Evolutionary conservation across 345 rosid genomes (phyloP).

Genomic region (Aquilaria yunnanensis): DNA sequence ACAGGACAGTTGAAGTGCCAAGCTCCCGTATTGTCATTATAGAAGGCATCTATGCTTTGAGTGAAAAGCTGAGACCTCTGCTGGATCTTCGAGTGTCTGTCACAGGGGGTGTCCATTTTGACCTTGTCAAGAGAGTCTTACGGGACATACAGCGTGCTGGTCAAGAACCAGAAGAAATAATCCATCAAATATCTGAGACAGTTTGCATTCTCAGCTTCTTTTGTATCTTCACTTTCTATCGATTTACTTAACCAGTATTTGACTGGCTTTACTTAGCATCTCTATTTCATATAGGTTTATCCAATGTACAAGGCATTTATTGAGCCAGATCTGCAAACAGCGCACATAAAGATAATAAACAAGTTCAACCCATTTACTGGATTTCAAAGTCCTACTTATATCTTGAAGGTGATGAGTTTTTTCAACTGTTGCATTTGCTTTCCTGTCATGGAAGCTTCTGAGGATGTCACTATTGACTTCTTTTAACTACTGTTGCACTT

Average conservation of each 20-base stretch:
- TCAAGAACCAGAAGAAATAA: conserved; percentile 96
- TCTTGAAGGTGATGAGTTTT: conserved; percentile 64
- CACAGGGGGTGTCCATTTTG: conserved; percentile 98
- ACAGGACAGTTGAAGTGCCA: conserved; percentile 85
- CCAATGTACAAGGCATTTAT: conserved; percentile 99
- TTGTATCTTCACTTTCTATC: neutral
- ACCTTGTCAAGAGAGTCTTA: conserved; percentile 94
- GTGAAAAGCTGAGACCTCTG: conserved; percentile 78
- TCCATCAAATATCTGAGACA: conserved; percentile 98
- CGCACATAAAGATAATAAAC: conserved; percentile 85
- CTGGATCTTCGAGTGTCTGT: conserved; percentile 90
- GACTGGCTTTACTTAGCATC: neutral
- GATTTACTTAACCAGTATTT: too few species aligned
- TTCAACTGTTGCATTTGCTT: conserved; percentile 2
- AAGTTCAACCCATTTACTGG: conserved; percentile 96
- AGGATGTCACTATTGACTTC: neutral
- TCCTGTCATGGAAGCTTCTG: neutral
- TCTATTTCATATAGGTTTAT: conserved; percentile 60
- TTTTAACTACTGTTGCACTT: conserved; percentile 6
- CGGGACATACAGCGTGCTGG: conserved; percentile 98
- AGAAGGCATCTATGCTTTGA: conserved; percentile 95
- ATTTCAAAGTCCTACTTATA: conserved; percentile 94
- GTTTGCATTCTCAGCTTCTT: conserved; percentile 28
- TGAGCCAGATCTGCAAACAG: conserved; percentile 98
- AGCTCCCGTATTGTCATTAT: conserved; percentile 88